phyloP scores from a whole-genome alignment of 2,329 filamentous ascomycete species.

The Talaromyces amestolkiae region DNA sequence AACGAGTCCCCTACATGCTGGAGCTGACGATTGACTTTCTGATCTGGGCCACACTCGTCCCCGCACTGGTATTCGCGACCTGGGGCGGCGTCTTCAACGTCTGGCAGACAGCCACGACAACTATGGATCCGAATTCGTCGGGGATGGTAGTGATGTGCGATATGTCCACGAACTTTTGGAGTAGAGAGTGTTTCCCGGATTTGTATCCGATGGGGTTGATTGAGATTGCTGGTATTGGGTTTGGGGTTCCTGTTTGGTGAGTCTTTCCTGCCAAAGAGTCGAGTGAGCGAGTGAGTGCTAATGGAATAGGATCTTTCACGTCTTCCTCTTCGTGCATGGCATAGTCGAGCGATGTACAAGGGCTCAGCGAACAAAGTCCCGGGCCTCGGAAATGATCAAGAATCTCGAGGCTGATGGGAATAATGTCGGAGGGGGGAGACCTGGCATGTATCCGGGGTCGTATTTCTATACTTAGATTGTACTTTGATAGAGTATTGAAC shows the following conservation, averaged over 20 bases:
- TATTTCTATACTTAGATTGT: neutral
- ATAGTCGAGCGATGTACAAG: slow-evolving; percentile 1
- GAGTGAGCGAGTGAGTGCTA: neutral
- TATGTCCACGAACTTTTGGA: slow-evolving; percentile 27
- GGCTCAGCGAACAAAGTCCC: neutral
- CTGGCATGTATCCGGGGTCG: neutral
- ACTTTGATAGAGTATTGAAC: neutral
- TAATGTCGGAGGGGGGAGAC: neutral
- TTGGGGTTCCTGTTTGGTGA: slow-evolving; percentile 29
- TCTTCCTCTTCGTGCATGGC: slow-evolving; percentile 15
- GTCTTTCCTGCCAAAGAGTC: neutral
- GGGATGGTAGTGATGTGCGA: slow-evolving; percentile 22
- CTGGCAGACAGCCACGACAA: slow-evolving; percentile 25
- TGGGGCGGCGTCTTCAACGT: slow-evolving; percentile 31
- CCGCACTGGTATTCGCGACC: slow-evolving; percentile 28
- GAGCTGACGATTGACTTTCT: slow-evolving; percentile 21
- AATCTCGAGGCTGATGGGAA: slow-evolving; percentile 6
- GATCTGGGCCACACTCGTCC: slow-evolving; percentile 22
- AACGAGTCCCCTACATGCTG: slow-evolving; percentile 14
- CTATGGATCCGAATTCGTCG: neutral
- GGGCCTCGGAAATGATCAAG: neutral
- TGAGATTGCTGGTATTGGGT: slow-evolving; percentile 30
- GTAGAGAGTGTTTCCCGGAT: slow-evolving; percentile 29
- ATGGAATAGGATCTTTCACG: slow-evolving; percentile 10
- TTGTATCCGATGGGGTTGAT: slow-evolving; percentile 31